Evolutionary conservation across 306 rosid species (phyloP).

Genomic region (Ceratonia siliqua): DNA sequence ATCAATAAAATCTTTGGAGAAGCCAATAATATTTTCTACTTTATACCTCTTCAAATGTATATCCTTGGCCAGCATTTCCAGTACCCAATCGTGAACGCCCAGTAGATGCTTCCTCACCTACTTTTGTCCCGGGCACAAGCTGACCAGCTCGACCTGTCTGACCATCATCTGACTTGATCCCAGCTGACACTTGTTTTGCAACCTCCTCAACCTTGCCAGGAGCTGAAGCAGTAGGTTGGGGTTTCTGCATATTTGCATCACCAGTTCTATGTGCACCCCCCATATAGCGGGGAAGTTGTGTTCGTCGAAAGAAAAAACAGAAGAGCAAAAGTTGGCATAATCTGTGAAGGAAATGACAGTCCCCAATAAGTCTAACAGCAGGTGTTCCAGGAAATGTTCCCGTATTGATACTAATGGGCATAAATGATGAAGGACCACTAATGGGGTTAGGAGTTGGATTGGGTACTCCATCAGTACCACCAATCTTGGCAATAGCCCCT

Average conservation of each 20-base stretch:
- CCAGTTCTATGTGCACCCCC: constrained; percentile 70
- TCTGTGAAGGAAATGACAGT: constrained; percentile 96
- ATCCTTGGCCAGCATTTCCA: constrained; percentile 99
- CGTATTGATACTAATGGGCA: constrained; percentile 97
- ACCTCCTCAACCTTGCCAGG: constrained; percentile 84
- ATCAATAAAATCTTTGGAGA: constrained; percentile 13
- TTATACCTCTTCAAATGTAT: constrained; percentile 90
- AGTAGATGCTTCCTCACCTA: constrained; percentile 72
- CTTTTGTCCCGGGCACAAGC: constrained; percentile 68
- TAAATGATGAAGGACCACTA: constrained; percentile 89
- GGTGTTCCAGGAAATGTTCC: constrained; percentile 99
- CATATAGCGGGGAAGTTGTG: constrained; percentile 74
- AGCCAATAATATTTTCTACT: constrained; percentile 2
- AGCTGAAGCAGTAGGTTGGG: constrained; percentile 60
- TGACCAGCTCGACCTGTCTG: constrained; percentile 67
- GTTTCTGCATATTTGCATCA: constrained; percentile 74
- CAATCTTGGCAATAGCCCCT: constrained; percentile 95
- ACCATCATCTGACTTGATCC: constrained; percentile 73
- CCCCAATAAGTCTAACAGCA: constrained; percentile 97
- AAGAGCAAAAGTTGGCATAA: constrained; percentile 94
- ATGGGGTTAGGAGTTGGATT: constrained; percentile 83
- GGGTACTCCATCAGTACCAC: constrained; percentile 80
- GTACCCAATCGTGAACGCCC: constrained; percentile 80
- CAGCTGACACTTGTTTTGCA: constrained; percentile 61
- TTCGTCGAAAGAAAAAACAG: constrained; percentile 94